Evolutionary conservation across 805 yeast genomes (phyloP), one percentile per base, ranked within the genome.

Genomic region (Ogataea salicorniae): DNA sequence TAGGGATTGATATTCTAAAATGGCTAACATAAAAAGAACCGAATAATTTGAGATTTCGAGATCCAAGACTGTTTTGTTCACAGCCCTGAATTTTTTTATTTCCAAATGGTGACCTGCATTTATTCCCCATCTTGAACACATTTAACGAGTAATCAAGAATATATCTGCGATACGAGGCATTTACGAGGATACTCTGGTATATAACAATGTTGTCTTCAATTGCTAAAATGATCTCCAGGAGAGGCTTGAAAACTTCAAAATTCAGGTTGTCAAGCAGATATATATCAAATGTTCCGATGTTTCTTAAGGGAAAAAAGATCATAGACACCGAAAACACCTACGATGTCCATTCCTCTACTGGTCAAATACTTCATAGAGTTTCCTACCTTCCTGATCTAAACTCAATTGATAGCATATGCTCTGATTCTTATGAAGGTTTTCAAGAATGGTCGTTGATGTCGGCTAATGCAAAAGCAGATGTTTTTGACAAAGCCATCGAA

Each of bases 341-440:
- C 38, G 39, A 41, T 14, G 50, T 51, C 11, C 13, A n/a, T 4
- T 39, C 55, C 3, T 52, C 52, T n/a, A 14, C 37, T 2, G 45
- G 47, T 14, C 37, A 50, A 14, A 31, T 23, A 2, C 23, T 55
- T 16, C 48, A 50, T 39, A 29, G 43, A 5, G 54, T 42, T 4
- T 45, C 49, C 13, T 15, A 37, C 15, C 20, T 46, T 14, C 11
- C 40, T 18, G 40, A 43, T 13, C 17, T 42, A 6, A 29, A 14
- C 5, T 39, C 35, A 1, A 40, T 51, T 22, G 46, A 42, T 14
- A 22, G 41, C 1, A 39, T 57, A 4, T 54, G 63, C 34, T 18
- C 50, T 11, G 42, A 40, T 23, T 43, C 62, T 14, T 17, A 43
- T 11, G 34, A 29, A 0, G 60, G 58, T 14, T 62, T 61, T 39